phyloP scores from a whole-genome alignment of 2,329 filamentous ascomycete species.

The Xylaria multiplex region DNA sequence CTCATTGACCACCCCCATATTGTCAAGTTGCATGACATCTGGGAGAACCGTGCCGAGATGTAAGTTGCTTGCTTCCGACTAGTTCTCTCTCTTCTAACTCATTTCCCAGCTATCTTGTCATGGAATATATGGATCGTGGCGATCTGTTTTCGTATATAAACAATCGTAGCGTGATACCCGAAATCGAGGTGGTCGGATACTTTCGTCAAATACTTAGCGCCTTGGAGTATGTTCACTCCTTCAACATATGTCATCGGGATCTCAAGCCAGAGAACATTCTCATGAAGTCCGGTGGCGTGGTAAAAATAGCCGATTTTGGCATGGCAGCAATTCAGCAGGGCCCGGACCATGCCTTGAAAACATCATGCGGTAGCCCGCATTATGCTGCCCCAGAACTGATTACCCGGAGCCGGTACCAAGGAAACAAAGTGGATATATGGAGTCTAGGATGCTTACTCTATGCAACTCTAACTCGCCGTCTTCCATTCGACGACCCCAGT shows the following conservation, averaged over 20 bases:
- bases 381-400: constrained; percentile 96
- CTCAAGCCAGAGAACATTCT: constrained; percentile 98
- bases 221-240: constrained; percentile 89
- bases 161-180: constrained; percentile 74
- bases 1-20: constrained; percentile 95
- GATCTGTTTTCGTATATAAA: constrained; percentile 92
- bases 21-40: constrained; percentile 93
- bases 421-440: constrained; percentile 92
- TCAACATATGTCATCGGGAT: constrained; percentile 96
- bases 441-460: constrained; percentile 91
- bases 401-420: constrained; percentile 73
- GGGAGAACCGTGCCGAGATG: constrained; percentile 97
- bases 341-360: constrained; percentile 79
- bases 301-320: constrained; percentile 97
- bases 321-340: constrained; percentile 94
- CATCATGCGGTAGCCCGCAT: constrained; percentile 94
- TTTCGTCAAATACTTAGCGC: constrained; percentile 95
- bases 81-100: constrained; percentile 41
- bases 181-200: constrained; percentile 82
- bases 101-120: constrained; percentile 81
- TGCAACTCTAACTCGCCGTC: constrained; percentile 82
- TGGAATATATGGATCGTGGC: constrained; percentile 84
- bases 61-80: constrained; percentile 58
- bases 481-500: constrained; percentile 79
- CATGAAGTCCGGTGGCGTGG: constrained; percentile 76